Evolutionary conservation across 2,329 filamentous ascomycete genomes (phyloP).

Genomic region (Meredithiella fracta): DNA sequence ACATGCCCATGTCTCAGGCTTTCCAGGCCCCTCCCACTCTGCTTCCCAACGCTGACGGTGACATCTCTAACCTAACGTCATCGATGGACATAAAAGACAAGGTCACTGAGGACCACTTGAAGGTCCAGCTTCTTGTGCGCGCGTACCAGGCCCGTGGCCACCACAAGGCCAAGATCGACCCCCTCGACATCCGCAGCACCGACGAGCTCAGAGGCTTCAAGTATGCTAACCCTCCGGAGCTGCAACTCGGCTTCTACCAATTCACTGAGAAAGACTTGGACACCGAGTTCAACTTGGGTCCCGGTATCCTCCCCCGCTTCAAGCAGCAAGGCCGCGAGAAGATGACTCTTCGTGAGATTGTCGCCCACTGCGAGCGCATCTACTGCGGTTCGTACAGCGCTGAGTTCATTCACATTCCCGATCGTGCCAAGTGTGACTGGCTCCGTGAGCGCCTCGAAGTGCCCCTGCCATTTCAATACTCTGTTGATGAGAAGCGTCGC

Average conservation of each 20-base stretch:
- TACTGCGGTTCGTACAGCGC: conserved; percentile 97
- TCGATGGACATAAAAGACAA: conserved; percentile 59
- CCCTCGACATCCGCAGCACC: conserved; percentile 70
- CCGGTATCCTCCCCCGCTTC: conserved; percentile 89
- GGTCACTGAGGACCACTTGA: conserved; percentile 76
- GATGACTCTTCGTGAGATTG: conserved; percentile 92
- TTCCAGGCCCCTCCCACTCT: conserved; percentile 92
- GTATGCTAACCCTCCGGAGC: conserved; percentile 77
- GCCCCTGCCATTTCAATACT: conserved; percentile 90
- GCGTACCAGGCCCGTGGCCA: conserved; percentile 96
- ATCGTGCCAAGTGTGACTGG: conserved; percentile 97
- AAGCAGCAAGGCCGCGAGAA: conserved; percentile 76
- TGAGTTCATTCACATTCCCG: conserved; percentile 97
- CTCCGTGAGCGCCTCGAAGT: conserved; percentile 88
- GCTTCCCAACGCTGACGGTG: conserved; percentile 64
- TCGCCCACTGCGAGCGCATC: conserved; percentile 80
- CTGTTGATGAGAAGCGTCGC: conserved; percentile 91
- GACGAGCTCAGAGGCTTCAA: conserved; percentile 62
- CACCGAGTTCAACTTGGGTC: conserved; percentile 77
- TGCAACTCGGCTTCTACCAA: conserved; percentile 83
- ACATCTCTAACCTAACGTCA: conserved; percentile 56
- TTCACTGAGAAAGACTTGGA: conserved; percentile 92
- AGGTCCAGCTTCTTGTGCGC: conserved; percentile 91
- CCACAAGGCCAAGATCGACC: conserved; percentile 96
- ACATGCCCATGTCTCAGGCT: conserved; percentile 93